Conservation (phyloP, 139 green algal species). For the Pedinophyceae sp. region DNA sequence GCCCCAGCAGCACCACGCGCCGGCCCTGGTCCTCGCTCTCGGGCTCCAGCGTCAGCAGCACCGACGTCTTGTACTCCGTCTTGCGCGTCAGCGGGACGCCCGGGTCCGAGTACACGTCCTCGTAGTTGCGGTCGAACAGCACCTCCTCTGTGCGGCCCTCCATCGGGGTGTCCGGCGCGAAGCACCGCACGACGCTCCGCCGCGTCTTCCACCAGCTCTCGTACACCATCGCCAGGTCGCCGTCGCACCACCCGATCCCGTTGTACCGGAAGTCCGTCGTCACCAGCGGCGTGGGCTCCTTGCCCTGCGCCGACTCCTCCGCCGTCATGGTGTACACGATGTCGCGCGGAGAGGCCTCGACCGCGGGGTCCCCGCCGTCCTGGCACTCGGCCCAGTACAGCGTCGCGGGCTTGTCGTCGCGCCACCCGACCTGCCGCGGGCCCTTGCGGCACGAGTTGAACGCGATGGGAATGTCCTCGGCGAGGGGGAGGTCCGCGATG, state of each 20-base stretch:
- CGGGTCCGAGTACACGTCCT: constrained; percentile 87
- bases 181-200: constrained; percentile 13
- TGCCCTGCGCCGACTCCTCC: constrained; percentile 11
- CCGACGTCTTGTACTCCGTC: constrained; percentile 54
- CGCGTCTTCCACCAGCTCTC: constrained; percentile 75
- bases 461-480: constrained; percentile 86
- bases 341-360: constrained; percentile 77
- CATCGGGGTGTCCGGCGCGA: constrained; percentile 26
- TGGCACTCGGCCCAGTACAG: constrained; percentile 70
- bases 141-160: constrained; percentile 23
- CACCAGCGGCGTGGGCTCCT: not conserved
- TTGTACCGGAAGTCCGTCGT: constrained; percentile 38
- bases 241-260: constrained; percentile 68
- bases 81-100: constrained; percentile 55
- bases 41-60: constrained; percentile 47
- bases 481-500: constrained; percentile 58
- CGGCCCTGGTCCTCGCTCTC: not conserved
- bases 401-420: constrained; percentile 59
- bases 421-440: constrained; percentile 69
- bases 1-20: constrained; percentile 23
- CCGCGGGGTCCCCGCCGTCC: constrained; percentile 72
- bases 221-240: constrained; percentile 77
- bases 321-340: constrained; percentile 68
- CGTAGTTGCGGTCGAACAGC: constrained; percentile 66
- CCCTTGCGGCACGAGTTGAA: constrained; percentile 68